Evolutionary conservation across 352 stramenopile genomes (phyloP), one percentile per base, ranked within the genome.

Genomic region (Phytophthora pini): DNA sequence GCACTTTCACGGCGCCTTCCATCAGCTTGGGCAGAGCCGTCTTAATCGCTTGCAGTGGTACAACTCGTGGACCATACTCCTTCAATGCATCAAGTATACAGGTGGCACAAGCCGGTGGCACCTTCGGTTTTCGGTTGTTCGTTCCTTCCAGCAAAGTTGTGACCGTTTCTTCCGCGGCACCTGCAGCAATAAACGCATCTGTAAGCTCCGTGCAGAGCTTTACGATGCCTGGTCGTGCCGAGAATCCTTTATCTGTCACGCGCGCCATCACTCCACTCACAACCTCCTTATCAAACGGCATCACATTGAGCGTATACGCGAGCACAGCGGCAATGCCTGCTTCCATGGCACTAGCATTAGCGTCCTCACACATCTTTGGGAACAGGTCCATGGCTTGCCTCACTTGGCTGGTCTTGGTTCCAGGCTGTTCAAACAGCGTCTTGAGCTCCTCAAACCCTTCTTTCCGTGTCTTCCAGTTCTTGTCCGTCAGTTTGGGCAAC

Each of bases 391-490:
- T 41, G 10, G 87, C 69, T 8, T 77, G 73, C 52, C 65, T 47
- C 34, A 89, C 78, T 29, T 87, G 77, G 20, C 76, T 74, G 5
- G 67, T 72, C 20, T 77, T 65, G 12, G 82, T 68, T 41, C 69
- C 77, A 11, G 67, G 55, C 43, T 74, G 76, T 40, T 93, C 85
- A 34, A 87, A 90, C 36, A 82, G 50, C 10, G 68, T 57, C 49
- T 92, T 96, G 45, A 93, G 62, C 36, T 90, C 58, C 22, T 95
- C 88, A 53, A 87, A 95, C 0, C 72, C 88, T 68, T 91, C 81
- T 77, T 95, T 96, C 7, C 88, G 77, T 13, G 88, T 61, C 73
- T 94, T 95, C 88, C 88, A 96, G 70, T 92, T 93, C 70, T 93
- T 95, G 53, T 96, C 87, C 12, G 70, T 74, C 47, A 94, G 20